Percentiles rank a stretch among this genome's conserved stretches.
Evolutionary conservation across 768 basidiomycete species (phyloP).

Genomic region (Trametes cingulata): DNA sequence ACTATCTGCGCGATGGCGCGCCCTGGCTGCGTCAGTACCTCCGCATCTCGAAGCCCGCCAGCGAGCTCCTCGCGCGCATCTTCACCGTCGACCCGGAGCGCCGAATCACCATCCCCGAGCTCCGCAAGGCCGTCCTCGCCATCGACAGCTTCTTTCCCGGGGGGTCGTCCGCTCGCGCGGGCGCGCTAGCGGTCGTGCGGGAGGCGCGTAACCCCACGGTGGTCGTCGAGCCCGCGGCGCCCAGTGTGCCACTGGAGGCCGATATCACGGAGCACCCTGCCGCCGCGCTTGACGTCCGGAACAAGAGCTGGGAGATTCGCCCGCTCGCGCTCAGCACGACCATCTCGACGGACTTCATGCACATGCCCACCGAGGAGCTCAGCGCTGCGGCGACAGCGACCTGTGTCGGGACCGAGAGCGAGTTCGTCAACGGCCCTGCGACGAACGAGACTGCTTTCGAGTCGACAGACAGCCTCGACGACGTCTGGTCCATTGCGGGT

Average conservation of each 20-base stretch:
- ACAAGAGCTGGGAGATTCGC: conserved; percentile 11
- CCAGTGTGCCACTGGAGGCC: background rate
- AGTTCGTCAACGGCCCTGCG: background rate
- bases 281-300: background rate
- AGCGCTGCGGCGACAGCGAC: conserved; percentile 11
- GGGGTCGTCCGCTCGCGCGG: background rate
- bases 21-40: conserved; percentile 62
- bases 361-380: conserved; percentile 2
- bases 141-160: conserved; percentile 58
- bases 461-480: conserved; percentile 8
- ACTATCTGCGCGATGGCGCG: conserved; percentile 70
- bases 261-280: conserved; percentile 12
- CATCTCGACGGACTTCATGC: conserved; percentile 8
- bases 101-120: conserved; percentile 39
- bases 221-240: background rate
- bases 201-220: background rate
- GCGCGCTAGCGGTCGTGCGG: background rate
- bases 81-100: conserved; percentile 33
- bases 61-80: conserved; percentile 31
- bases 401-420: conserved; percentile 4
- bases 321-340: conserved; percentile 3
- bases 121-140: conserved; percentile 57
- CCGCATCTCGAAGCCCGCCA: conserved; percentile 32
- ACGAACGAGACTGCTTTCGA: background rate
- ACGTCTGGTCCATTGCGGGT: conserved; percentile 7